These are phyloP conservation scores for Penstemon barbatus DNA, from an alignment of 257 asterid genomes.

Conservation along the genomic window DNA sequence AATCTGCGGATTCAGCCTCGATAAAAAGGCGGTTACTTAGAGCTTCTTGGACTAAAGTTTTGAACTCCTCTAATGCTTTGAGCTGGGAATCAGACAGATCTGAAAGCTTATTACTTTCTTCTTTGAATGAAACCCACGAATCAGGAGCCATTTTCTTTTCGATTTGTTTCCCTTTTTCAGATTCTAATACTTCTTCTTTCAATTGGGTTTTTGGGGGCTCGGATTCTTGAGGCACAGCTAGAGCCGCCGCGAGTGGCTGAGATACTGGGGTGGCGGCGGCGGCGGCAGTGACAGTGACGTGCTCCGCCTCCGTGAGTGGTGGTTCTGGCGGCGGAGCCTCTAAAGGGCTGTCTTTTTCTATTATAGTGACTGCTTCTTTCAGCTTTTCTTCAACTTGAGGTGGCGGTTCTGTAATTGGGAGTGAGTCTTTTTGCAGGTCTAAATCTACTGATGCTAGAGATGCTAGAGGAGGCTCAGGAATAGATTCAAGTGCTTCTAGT, in stretches of 20 bases:
- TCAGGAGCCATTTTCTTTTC: slow-evolving; percentile 49
- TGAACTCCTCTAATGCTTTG: slow-evolving; percentile 56
- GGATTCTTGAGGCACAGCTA: slow-evolving; percentile 36
- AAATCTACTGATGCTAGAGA: slow-evolving; percentile 55
- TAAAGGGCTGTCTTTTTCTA: slow-evolving; percentile 52
- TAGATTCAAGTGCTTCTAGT: slow-evolving; percentile 17
- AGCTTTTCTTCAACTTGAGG: slow-evolving; percentile 32
- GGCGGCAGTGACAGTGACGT: slow-evolving; percentile 36
- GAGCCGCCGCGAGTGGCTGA: slow-evolving; percentile 40
- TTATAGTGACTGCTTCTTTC: slow-evolving; percentile 40
- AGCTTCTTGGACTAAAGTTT: slow-evolving; percentile 47
- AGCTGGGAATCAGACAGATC: slow-evolving; percentile 68
- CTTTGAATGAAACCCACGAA: slow-evolving; percentile 61
- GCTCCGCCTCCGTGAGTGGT: slow-evolving; percentile 37
- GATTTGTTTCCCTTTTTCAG: slow-evolving; percentile 28
- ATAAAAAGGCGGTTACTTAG: slow-evolving; percentile 35
- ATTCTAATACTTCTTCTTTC: slow-evolving; percentile 35
- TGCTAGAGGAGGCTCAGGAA: slow-evolving; percentile 58
- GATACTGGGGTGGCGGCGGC: slow-evolving; percentile 29
- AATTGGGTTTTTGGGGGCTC: slow-evolving; percentile 28
- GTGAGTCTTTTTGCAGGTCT: slow-evolving; percentile 28
- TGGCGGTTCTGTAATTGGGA: slow-evolving; percentile 24
- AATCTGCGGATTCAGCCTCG: slow-evolving; percentile 27
- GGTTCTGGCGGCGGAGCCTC: slow-evolving; percentile 33
- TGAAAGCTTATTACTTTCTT: slow-evolving; percentile 64